These are phyloP conservation scores for Ganoderma meredithae DNA, from an alignment of 1,284 basidiomycete genomes.

Conservation along the genomic window DNA sequence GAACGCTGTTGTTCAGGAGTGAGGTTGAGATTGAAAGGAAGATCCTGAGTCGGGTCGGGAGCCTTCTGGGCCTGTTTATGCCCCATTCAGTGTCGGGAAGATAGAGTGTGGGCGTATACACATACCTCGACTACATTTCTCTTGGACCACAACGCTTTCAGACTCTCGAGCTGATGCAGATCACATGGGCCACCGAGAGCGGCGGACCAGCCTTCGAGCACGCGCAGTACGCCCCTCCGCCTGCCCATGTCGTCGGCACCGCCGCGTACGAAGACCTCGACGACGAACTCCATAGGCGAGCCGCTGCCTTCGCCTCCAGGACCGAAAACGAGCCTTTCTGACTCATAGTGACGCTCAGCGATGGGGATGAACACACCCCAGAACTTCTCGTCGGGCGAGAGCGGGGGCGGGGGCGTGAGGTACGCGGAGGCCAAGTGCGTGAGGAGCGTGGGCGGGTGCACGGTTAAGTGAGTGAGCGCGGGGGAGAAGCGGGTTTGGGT, in stretches of 20 bases:
- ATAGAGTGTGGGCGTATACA: not conserved
- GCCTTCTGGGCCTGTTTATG: conserved; percentile 41
- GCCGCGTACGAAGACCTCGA: conserved; percentile 68
- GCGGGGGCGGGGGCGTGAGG: conserved; percentile 71
- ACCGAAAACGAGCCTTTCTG: conserved; percentile 67
- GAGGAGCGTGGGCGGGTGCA: conserved; percentile 72
- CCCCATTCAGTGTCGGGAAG: not conserved
- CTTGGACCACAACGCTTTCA: conserved; percentile 56
- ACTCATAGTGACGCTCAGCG: conserved; percentile 65
- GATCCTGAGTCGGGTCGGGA: conserved; percentile 65
- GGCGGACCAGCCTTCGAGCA: conserved; percentile 67
- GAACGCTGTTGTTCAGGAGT: conserved; percentile 86
- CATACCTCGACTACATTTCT: conserved; percentile 53
- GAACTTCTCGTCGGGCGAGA: conserved; percentile 69
- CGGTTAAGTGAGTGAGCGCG: conserved; percentile 68
- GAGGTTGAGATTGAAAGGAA: conserved; percentile 87
- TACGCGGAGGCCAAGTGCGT: conserved; percentile 70
- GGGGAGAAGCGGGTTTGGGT: conserved; percentile 70
- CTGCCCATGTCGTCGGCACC: conserved; percentile 45
- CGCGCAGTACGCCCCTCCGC: conserved; percentile 63
- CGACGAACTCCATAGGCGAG: conserved; percentile 54
- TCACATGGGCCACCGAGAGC: conserved; percentile 47
- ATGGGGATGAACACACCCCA: conserved; percentile 77
- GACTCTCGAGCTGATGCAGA: conserved; percentile 54
- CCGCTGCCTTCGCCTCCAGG: conserved; percentile 58